Base-by-base conservation (phyloP, 305 asterid species). In the Ilex paraguariensis region DNA sequence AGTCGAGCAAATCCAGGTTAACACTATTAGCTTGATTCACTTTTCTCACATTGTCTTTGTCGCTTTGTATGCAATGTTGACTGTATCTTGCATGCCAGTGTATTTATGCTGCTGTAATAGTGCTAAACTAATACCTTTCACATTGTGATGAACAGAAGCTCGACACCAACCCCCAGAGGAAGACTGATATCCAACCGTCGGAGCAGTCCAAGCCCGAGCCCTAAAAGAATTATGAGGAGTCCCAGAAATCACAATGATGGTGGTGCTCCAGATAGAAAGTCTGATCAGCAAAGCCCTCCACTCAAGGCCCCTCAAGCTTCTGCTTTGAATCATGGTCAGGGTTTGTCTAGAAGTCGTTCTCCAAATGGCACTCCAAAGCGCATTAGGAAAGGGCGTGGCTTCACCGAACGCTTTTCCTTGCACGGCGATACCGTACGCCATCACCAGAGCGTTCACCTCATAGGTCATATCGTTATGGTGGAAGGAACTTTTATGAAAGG, bases 391-490 rank as follows among this genome's bases (percentile, higher is more conserved):
- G 97, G 97, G 57, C 90, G 99, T 45, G 99, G 99, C 51, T 93
- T 93, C 62, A 93, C 99, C 60, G 89, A 84, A 21, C 74, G 76
- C 61, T 93, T 78, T 76, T 73, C 94, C 42, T 93, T 81, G 99
- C 84, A 51, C 81, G 99, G 70, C 92, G 88, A 64, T 93, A 87
- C 48, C 95, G 97, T n/a, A 90, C 99, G 14, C 99, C 97, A 54
- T 87, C 97, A 70, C 99, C 99, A 31, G 89, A 85, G 70, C 76
- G 82, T 40, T 74, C 83, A 61, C 83, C 83, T 60, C 81, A 84
- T 72, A 80, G 92, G 71, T 73, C 97, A 63, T 76, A 78, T 75
- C 68, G 75, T 62, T 84, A 85, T 57, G 78, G 95, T 42, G 96
- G 95, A 70, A 81, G 96, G 80, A 77, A 87, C 71, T 36, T 72